phyloP scores from a whole-genome alignment of 148 eudicot species.

The Spergularia marina region DNA sequence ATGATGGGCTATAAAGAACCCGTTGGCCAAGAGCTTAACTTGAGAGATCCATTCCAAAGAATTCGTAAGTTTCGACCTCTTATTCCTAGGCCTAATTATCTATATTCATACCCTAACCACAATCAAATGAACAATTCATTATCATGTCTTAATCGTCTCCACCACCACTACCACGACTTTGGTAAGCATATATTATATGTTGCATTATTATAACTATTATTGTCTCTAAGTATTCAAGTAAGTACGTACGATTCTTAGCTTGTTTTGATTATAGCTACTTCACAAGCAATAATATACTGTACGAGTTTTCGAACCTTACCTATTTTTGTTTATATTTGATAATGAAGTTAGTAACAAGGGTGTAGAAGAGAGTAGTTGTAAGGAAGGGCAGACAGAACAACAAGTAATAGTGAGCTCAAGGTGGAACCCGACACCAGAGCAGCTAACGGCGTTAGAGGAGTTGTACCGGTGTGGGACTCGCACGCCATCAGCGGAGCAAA shows the following conservation, averaged over 20 bases:
- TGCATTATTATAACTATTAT: too few relatives aligned
- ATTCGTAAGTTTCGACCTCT: constrained; percentile 47
- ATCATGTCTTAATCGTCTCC: constrained; percentile 21
- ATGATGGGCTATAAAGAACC: constrained; percentile 55
- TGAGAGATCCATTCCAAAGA: constrained; percentile 42
- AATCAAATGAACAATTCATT: constrained; percentile 17
- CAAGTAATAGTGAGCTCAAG: constrained; percentile 58
- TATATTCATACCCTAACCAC: constrained; percentile 16
- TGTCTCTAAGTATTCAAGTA: too few relatives aligned
- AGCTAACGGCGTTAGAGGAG: constrained; percentile 52
- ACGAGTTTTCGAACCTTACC: too few relatives aligned
- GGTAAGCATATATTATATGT: constrained; percentile 8
- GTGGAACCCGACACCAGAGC: constrained; percentile 91
- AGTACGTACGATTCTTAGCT: too few relatives aligned
- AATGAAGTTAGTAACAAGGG: constrained; percentile 2
- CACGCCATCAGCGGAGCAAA: constrained; percentile 61
- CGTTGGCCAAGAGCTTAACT: constrained; percentile 30
- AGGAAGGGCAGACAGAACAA: constrained; percentile 24
- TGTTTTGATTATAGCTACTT: too few relatives aligned
- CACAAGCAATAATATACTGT: too few relatives aligned
- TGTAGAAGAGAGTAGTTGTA: constrained; percentile 37
- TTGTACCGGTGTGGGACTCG: constrained; percentile 56
- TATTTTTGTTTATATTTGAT: too few relatives aligned
- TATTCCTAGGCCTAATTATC: constrained; percentile 31
- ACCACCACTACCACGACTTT: constrained; percentile 6